Base-by-base conservation (phyloP, 2,329 filamentous ascomycete species). In the Fusarium tjaetaba region DNA sequence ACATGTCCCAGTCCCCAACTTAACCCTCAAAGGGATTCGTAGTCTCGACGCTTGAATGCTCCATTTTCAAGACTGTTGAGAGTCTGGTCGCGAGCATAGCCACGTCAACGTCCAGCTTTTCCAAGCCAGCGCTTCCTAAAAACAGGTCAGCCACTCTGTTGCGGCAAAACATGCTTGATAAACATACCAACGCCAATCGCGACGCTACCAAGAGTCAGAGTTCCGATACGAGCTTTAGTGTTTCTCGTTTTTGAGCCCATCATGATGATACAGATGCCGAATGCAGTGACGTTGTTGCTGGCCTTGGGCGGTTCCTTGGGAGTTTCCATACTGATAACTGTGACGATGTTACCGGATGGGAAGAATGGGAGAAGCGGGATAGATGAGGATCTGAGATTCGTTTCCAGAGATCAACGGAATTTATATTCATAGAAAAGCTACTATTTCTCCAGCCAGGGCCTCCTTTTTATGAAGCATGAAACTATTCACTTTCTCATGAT, bases 21-120 rank as follows among this genome's bases (percentile, higher is more conserved):
- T 15, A 61, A 39, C 34, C 26, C 34, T 43, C 42, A 30, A 67
- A 67, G 11, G 55, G 39, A 36, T 67, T 64, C 28, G 46, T 67
- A 9, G 45, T 34, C 39, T 58, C 64, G 11, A 41, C 45, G 24
- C 62, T 52, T 16, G 51, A 64, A 52, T 42, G 46, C 22, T 20
- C 14, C 36, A 26, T 28, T 6, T 32, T 45, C 34, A 45, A 42
- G 22, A 43, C 20, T 6, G 34, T n/a, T 30, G 63, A 39, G n/a
- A 46, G 14, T n/a, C 28, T 15, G 6, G 11, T 39, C 11, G 59
- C 22, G 11, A 63, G 22, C 6, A 38, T 18, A 6, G 8, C 26
- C n/a, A 41, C 38, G 8, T 48, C 43, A 30, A 28, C 6, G 3
- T 20, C 20, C 41, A 45, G 16, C 5, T 20, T 39, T 30, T 38